Conservation (phyloP, 257 asterid genomes). For the Solanum pinnatisectum region DNA sequence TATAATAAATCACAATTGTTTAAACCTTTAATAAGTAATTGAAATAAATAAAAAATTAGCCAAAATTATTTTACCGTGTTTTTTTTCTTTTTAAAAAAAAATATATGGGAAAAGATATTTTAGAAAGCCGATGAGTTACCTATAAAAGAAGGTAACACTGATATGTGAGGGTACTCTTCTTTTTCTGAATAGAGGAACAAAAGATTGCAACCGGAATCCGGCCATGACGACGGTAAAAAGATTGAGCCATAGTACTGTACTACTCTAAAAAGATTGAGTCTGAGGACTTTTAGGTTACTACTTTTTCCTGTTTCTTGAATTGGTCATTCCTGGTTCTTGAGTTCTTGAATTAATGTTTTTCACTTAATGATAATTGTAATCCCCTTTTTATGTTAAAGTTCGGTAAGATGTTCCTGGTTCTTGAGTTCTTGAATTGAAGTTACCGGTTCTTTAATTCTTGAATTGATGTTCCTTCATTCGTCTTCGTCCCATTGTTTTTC, state of each 20-base stretch:
- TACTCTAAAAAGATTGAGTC: too few species aligned
- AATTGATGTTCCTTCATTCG: background rate
- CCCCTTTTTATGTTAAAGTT: background rate
- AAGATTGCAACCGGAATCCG: background rate
- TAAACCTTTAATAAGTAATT: background rate
- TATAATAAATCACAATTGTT: background rate
- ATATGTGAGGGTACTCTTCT: background rate
- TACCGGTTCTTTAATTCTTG: too few species aligned
- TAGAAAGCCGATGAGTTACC: background rate
- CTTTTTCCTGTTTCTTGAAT: too few species aligned
- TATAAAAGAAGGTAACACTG: background rate
- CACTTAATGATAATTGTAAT: background rate
- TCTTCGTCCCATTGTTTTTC: background rate
- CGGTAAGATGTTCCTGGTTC: background rate
- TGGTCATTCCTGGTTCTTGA: too few species aligned
- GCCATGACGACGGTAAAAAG: background rate
- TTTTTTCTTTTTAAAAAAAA: too few species aligned
- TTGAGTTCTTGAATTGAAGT: too few species aligned
- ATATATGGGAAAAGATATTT: background rate
- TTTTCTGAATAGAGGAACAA: background rate
- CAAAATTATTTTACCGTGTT: background rate
- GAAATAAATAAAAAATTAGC: background rate
- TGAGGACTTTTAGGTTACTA: background rate
- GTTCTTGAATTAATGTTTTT: background rate
- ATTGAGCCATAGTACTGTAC: too few species aligned